These are phyloP conservation scores for Fraxinus americana DNA, from an alignment of 257 asterid species.

Conservation along the genomic window DNA sequence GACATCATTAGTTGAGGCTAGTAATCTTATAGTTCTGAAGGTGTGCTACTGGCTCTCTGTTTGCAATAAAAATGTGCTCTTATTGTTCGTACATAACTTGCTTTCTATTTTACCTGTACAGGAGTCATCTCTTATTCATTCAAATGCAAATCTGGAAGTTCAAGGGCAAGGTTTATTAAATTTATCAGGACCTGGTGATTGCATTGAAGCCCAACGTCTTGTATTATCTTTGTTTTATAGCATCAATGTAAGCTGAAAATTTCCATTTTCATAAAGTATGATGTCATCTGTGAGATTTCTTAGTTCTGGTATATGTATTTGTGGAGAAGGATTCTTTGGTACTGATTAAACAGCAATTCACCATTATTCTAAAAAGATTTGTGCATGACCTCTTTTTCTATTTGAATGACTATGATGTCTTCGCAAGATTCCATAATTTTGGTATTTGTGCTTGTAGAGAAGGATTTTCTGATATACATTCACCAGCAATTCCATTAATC, in stretches of 20 bases:
- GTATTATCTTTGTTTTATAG: constrained; percentile 90
- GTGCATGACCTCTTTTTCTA: too few relatives aligned
- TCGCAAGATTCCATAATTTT: neutral
- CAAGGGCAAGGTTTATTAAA: constrained; percentile 94
- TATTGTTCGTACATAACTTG: constrained; percentile 17
- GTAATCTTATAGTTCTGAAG: constrained; percentile 94
- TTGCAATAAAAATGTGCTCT: constrained; percentile 22
- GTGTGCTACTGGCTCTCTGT: constrained; percentile 42
- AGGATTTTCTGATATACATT: neutral
- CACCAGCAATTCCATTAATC: neutral
- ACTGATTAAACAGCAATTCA: neutral
- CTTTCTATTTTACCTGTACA: constrained; percentile 37
- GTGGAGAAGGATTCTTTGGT: neutral
- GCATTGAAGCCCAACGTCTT: constrained; percentile 90
- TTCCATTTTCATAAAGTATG: neutral
- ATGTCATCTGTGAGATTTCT: neutral
- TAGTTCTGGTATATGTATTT: neutral
- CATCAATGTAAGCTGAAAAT: constrained; percentile 65
- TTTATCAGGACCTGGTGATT: constrained; percentile 93
- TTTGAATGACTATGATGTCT: neutral
- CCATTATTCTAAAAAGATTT: neutral
- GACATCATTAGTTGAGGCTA: constrained; percentile 95
- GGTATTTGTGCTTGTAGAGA: neutral
- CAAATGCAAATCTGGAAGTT: constrained; percentile 94
- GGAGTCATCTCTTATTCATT: constrained; percentile 89